A percentile compares a stretch with the other conserved stretches of the same genome.
phyloP scores from a whole-genome alignment of 2,329 filamentous ascomycete genomes.

The Pseudonectria buxi region DNA sequence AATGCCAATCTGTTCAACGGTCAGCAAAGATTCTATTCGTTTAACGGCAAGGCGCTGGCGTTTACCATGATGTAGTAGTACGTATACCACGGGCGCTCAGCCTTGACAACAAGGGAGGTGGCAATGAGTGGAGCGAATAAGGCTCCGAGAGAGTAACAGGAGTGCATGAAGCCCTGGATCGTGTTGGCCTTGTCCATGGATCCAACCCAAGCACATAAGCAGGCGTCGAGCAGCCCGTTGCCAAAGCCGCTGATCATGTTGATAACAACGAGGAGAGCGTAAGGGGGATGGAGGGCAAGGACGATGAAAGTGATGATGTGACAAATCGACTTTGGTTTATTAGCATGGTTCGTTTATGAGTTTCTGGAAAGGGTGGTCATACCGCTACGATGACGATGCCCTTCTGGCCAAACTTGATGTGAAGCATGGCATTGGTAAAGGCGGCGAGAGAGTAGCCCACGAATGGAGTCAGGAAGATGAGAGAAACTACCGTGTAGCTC shows the following conservation, averaged over 20 bases:
- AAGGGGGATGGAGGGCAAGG: slow-evolving; percentile 56
- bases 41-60: slow-evolving; percentile 4
- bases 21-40: slow-evolving; percentile 1
- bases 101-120: slow-evolving; percentile 59
- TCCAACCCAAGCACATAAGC: slow-evolving; percentile 47
- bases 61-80: slow-evolving; percentile 68
- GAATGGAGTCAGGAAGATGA: slow-evolving; percentile 59
- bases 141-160: slow-evolving; percentile 59
- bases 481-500: slow-evolving; percentile 52
- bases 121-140: slow-evolving; percentile 58
- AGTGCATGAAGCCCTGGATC: slow-evolving; percentile 59
- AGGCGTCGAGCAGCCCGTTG: slow-evolving; percentile 54
- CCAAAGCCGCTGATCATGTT: slow-evolving; percentile 61
- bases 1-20: slow-evolving; percentile 29
- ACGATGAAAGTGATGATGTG: slow-evolving; percentile 57
- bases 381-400: slow-evolving; percentile 55
- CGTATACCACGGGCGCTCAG: slow-evolving; percentile 53
- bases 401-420: slow-evolving; percentile 55
- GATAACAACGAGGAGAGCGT: slow-evolving; percentile 54
- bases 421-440: slow-evolving; percentile 53
- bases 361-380: too few relatives aligned
- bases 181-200: slow-evolving; percentile 63
- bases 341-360: too few relatives aligned
- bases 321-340: slow-evolving; percentile 36
- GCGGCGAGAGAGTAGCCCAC: slow-evolving; percentile 56